phyloP scores from a whole-genome alignment of 352 stramenopile species.

The Globisporangium takayamanum region DNA sequence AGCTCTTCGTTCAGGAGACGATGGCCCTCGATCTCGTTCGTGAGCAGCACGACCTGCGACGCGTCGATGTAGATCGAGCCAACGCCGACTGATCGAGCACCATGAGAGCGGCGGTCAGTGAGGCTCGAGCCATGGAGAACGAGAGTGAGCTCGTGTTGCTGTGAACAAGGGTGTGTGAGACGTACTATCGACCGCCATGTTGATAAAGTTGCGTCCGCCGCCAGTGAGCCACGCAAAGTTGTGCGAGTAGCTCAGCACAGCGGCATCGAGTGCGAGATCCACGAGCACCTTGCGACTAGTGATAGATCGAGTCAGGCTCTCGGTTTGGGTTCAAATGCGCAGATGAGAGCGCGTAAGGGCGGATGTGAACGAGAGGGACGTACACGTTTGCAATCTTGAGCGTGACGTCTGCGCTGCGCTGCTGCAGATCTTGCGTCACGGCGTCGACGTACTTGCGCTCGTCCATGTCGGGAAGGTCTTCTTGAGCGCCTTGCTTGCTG shows the following conservation, averaged over 20 bases:
- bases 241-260: constrained; percentile 49
- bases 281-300: constrained; percentile 35
- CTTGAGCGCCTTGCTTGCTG: background rate
- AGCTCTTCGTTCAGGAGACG: constrained; percentile 66
- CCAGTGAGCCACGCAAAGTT: constrained; percentile 71
- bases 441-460: constrained; percentile 51
- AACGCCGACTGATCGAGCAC: constrained; percentile 26
- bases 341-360: background rate
- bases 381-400: constrained; percentile 44
- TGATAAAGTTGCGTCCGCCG: constrained; percentile 55
- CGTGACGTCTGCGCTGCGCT: constrained; percentile 40
- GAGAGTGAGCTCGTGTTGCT: background rate
- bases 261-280: constrained; percentile 32
- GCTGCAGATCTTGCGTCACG: constrained; percentile 35
- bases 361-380: constrained; percentile 7
- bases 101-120: background rate
- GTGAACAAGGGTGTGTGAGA: background rate
- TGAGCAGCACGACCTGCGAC: constrained; percentile 42
- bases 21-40: constrained; percentile 72
- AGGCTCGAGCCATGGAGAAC: background rate
- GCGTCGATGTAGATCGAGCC: constrained; percentile 59
- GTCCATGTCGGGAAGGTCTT: constrained; percentile 27
- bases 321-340: background rate
- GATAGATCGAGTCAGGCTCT: background rate
- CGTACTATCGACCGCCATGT: constrained; percentile 55